Evolutionary conservation across 169 alveolate species (phyloP), one percentile per base, ranked within the genome.

Genomic region (Eimeria zaria): DNA sequence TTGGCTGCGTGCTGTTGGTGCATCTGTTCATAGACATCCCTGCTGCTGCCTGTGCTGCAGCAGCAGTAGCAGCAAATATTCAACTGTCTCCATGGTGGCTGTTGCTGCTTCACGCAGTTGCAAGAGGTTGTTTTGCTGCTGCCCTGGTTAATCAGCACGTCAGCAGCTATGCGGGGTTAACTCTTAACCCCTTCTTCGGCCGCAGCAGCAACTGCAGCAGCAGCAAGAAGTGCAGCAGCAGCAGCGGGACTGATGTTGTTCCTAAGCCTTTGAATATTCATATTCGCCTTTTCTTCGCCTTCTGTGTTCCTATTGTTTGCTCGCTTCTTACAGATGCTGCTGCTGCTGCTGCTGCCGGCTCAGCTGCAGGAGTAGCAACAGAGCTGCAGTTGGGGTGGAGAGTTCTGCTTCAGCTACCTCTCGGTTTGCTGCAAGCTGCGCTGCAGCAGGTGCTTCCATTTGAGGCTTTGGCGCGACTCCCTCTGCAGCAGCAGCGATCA

Each of bases 41-140:
- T 20, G 80, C 78, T 30, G 78, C 30, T 58, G 80, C 80, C 20
- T 53, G 60, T 39, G 92, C 53, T 58, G 76, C 92, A 16, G 92
- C 78, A 39, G 58, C 55, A 18, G 74, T 36, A 14, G 51, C 92
- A 84, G 51, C 92, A 39, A 27, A 53, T 22, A 12, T 14, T 41
- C 92, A 20, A 2, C 60, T 84, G 33, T 53, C 74, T 84, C 92
- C 92, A 4, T 84, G 92, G 92, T 39, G 36, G 92, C 92, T 84
- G 78, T 80, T 53, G 78, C 92, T 84, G 92, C 80, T 84, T 60
- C 92, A 84, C 39, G 92, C 92, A 60, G 36, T n/a, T 2, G 92
- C 92, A 55, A 84, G 92, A 16, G 92, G 80, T 58, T 84, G 80
- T 39, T 39, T 84, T 22, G 92, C 92, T 60, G 92, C 92, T 60